A percentile compares a stretch with the other conserved stretches of the same genome.
These are phyloP conservation scores for Esteya vermicola DNA, from an alignment of 2,329 filamentous ascomycete genomes.

Conservation along the genomic window DNA sequence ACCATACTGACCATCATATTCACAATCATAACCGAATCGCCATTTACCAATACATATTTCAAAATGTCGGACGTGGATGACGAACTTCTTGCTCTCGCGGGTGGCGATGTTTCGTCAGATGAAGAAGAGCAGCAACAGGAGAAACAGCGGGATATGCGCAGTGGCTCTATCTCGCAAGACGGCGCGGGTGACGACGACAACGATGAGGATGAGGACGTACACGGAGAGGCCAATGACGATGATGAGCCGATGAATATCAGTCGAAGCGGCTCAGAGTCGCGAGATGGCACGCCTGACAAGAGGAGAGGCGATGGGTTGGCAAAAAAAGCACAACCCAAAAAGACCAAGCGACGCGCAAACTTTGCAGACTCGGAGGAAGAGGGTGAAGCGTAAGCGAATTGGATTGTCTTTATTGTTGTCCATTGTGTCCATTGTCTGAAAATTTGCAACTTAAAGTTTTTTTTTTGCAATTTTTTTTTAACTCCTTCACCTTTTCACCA, in stretches of 20 bases:
- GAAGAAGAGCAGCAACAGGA: slow-evolving; percentile 32
- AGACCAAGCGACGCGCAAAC: slow-evolving; percentile 36
- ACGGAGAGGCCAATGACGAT: slow-evolving; percentile 45
- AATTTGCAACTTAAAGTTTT: neutral
- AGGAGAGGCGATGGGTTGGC: slow-evolving; percentile 18
- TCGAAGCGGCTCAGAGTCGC: slow-evolving; percentile 31
- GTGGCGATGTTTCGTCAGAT: slow-evolving; percentile 52
- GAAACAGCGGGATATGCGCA: too few species aligned
- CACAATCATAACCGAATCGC: too few species aligned
- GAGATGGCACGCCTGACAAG: slow-evolving; percentile 25
- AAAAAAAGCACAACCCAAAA: slow-evolving; percentile 25
- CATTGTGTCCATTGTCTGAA: too few species aligned
- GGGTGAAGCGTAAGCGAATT: slow-evolving; percentile 77
- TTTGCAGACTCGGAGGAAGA: slow-evolving; percentile 54
- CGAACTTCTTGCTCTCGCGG: slow-evolving; percentile 84
- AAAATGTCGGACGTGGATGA: slow-evolving; percentile 83
- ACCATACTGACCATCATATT: too few species aligned
- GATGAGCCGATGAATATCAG: slow-evolving; percentile 36
- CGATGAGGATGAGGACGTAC: slow-evolving; percentile 40
- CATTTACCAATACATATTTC: neutral
- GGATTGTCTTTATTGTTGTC: too few species aligned
- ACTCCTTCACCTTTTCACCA: neutral
- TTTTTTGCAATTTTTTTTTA: neutral
- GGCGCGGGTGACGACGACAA: too few species aligned
- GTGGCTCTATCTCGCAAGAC: too few species aligned